phyloP scores from a whole-genome alignment of 768 basidiomycete genomes.

The Hygrophorus pudorinus region DNA sequence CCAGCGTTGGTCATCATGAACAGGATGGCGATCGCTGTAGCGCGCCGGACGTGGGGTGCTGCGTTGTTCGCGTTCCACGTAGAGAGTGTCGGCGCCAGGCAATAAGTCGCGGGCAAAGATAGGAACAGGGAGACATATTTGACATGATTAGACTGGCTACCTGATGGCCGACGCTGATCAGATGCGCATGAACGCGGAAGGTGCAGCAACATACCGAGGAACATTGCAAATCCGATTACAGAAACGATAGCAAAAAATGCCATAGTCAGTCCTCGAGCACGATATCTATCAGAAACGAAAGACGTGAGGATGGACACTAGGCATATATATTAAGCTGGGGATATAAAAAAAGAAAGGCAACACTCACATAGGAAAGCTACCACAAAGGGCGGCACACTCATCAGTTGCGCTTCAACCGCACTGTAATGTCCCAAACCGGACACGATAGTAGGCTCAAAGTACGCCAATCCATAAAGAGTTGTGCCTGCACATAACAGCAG shows the following conservation, averaged over 20 bases:
- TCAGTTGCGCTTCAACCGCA: conserved; percentile 44
- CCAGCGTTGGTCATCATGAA: conserved; percentile 51
- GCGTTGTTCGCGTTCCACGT: conserved; percentile 59
- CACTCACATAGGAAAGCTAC: conserved; percentile 37
- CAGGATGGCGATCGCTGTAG: conserved; percentile 46
- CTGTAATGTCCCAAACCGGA: conserved; percentile 43
- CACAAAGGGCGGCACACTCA: conserved; percentile 52
- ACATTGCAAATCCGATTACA: conserved; percentile 45
- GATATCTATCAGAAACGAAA: conserved; percentile 43
- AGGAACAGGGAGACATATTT: conserved; percentile 52
- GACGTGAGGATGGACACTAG: conserved; percentile 17
- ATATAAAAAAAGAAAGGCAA: background rate
- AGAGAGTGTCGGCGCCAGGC: conserved; percentile 39
- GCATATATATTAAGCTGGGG: background rate
- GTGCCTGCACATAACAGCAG: conserved; percentile 29
- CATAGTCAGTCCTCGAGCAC: conserved; percentile 35
- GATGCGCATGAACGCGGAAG: background rate
- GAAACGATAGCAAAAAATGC: conserved; percentile 35
- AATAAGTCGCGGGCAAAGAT: conserved; percentile 41
- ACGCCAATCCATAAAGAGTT: conserved; percentile 38
- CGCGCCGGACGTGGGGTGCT: conserved; percentile 44
- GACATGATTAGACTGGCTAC: conserved; percentile 25
- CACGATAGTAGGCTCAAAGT: conserved; percentile 68
- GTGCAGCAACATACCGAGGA: conserved; percentile 31
- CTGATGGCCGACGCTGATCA: conserved; percentile 11